Evolutionary conservation across 2,329 filamentous ascomycete species (phyloP), one percentile per base, ranked within the genome.

Genomic region (Leptographium procerum): DNA sequence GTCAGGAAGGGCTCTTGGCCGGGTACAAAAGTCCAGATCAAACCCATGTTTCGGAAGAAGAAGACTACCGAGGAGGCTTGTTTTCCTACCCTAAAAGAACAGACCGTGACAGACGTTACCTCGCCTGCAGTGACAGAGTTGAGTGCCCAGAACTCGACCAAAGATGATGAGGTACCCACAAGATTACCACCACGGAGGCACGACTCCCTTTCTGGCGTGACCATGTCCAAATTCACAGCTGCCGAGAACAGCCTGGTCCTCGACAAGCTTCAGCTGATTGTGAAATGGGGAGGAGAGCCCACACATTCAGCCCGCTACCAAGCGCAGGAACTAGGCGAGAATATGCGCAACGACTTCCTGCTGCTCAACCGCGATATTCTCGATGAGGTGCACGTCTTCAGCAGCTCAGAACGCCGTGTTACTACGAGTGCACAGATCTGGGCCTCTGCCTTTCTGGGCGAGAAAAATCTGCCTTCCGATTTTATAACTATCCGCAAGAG

Each of bases 251-350:
- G 91, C 66, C 80, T 97, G 54, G 87, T 96, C 1, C 79, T 99
- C 2, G 95, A 99, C 70, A 99, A 99, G 71, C 76, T 99, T 36
- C 94, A 99, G 70, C 81, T 99, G 45, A 95, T 99, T 65, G 94
- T 99, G 72, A 99, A 99, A 69, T 99, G 94, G 95, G 94, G 94
- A 64, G 94, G 94, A 47, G 94, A 99, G 70, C 94, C 95, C 14
- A 99, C 94, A 0, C 95, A 99, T 71, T 96, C 94, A 31, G 95
- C 94, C 34, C 84, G 94, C 55, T 97, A 99, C 69, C 94, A 99
- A 71, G 86, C 94, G 1, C 91, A 96, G 66, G 95, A 99, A 68
- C 82, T 99, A 11, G 94, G 92, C 22, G 85, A 95, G 65, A 96
- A 91, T 68, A 95, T 97, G 88, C 84, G 94, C 29, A 96, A 96